Percentiles rank a stretch among this genome's conserved stretches.
These are phyloP conservation scores for Botrytis porri DNA, from an alignment of 2,329 filamentous ascomycete species.

Conservation along the genomic window DNA sequence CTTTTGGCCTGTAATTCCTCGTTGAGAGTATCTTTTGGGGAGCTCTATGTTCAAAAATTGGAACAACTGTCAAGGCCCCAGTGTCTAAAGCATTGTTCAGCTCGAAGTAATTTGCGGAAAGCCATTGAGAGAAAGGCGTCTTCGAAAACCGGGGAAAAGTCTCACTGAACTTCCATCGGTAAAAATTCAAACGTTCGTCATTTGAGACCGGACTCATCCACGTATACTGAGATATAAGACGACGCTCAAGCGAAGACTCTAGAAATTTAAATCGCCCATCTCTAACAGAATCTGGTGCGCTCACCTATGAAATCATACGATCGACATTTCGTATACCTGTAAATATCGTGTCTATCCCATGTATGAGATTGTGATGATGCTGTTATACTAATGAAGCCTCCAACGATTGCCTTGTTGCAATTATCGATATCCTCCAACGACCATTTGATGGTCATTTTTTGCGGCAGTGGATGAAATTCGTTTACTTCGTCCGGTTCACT, in stretches of 20 bases:
- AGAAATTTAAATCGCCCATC: not conserved
- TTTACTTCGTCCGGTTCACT: not conserved
- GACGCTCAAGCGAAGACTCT: not conserved
- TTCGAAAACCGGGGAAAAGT: not conserved
- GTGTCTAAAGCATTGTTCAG: not conserved
- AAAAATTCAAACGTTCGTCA: not conserved
- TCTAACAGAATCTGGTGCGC: not conserved
- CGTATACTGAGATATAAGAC: not conserved
- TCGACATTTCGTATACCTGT: not conserved
- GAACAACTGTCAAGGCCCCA: not conserved
- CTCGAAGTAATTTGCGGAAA: not conserved
- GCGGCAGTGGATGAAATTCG: not conserved
- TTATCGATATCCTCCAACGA: not conserved
- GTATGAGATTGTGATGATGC: not conserved
- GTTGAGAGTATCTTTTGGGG: not conserved
- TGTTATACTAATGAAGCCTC: not conserved
- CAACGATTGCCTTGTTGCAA: not conserved
- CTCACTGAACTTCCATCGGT: not conserved
- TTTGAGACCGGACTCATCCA: not conserved
- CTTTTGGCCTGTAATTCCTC: not conserved
- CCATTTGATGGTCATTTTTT: constrained; percentile 1
- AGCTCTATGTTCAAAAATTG: not conserved
- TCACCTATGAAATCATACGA: not conserved
- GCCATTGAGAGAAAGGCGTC: not conserved
- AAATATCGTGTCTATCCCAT: not conserved